Base-by-base conservation (phyloP, 345 rosid species). In the Euphorbia peplus region DNA sequence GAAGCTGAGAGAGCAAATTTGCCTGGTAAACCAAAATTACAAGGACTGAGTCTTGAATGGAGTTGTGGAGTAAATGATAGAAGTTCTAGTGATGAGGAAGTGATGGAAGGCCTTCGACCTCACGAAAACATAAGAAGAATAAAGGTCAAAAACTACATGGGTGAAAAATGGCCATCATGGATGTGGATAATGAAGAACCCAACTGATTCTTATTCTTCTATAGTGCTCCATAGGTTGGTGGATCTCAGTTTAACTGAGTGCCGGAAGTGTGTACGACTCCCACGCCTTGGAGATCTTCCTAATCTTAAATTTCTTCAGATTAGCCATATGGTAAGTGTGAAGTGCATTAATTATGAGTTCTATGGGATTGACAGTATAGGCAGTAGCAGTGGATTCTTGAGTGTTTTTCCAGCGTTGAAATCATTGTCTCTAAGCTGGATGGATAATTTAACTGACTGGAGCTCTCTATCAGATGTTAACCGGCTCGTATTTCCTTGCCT, bases 271-370 rank as follows among this genome's bases (percentile, higher is more conserved):
- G 56, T 25, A 1, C 37, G 41, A 29, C 22, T 77, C 44, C 77
- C 77, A 6, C n/a, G 11, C 12, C 65, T 73, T 56, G 81, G 81
- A 52, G 63, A 58, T 18, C 67, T 73, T 19, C 70, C 60, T 32
- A 1, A 22, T 54, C 64, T 64, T 14, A 42, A 44, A 46, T 0
- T 3, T 50, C 77, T 77, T 13, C 42, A 69, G 41, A 7, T 22
- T 29, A 28, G 21, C 14, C 29, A 16, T 15, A 18, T 69, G 47
- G 32, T 22, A 37, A 24, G 28, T 7, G 25, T 71, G 13, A 47
- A 18, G 14, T 37, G 56, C 25, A 60, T 73, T 14, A 67, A 53
- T 5, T 37, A 18, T 1, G 57, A 50, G 58, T 65, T 32, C 14
- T 65, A 65, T 19, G 7, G 51, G 0, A 14, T 14, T 2, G 70